phyloP scores from a whole-genome alignment of 495 filamentous ascomycete genomes.

The Penicilliopsis zonata region DNA sequence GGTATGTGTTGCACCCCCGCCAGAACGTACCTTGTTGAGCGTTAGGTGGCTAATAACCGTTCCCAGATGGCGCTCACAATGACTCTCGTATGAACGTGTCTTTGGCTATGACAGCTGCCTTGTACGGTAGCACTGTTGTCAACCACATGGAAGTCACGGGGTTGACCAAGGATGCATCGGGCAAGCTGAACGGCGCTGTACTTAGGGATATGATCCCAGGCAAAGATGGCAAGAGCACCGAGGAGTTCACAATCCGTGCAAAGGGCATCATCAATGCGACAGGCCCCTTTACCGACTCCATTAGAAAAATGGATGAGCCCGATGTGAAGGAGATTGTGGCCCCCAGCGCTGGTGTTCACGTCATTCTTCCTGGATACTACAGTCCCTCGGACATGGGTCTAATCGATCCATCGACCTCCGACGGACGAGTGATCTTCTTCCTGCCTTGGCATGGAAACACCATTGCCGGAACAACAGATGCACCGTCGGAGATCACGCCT shows the following conservation, averaged over 20 bases:
- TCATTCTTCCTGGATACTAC: constrained; percentile 93
- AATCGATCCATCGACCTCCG: constrained; percentile 88
- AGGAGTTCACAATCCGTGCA: constrained; percentile 66
- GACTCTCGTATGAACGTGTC: constrained; percentile 98
- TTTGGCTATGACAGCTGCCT: constrained; percentile 85
- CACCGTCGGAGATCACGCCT: constrained; percentile 64
- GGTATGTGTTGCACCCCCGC: constrained; percentile 38
- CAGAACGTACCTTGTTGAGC: too few relatives aligned
- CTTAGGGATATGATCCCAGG: constrained; percentile 64
- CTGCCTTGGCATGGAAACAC: constrained; percentile 99
- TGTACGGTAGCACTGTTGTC: constrained; percentile 85
- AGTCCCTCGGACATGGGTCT: constrained; percentile 91
- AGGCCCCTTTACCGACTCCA: constrained; percentile 87
- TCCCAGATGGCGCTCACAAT: constrained; percentile 85
- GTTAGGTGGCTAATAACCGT: too few relatives aligned
- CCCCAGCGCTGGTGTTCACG: constrained; percentile 86
- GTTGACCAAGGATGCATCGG: constrained; percentile 67
- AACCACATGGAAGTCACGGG: constrained; percentile 87
- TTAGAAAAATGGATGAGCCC: constrained; percentile 81
- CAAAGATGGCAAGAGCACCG: constrained; percentile 36
- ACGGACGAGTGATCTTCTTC: constrained; percentile 98
- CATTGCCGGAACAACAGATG: constrained; percentile 93
- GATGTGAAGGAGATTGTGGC: constrained; percentile 76
- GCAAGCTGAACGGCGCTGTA: constrained; percentile 67
- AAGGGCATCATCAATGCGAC: constrained; percentile 96